Evolutionary conservation across 2,329 filamentous ascomycete species (phyloP).

Genomic region (Scopulariopsis brevicaulis): DNA sequence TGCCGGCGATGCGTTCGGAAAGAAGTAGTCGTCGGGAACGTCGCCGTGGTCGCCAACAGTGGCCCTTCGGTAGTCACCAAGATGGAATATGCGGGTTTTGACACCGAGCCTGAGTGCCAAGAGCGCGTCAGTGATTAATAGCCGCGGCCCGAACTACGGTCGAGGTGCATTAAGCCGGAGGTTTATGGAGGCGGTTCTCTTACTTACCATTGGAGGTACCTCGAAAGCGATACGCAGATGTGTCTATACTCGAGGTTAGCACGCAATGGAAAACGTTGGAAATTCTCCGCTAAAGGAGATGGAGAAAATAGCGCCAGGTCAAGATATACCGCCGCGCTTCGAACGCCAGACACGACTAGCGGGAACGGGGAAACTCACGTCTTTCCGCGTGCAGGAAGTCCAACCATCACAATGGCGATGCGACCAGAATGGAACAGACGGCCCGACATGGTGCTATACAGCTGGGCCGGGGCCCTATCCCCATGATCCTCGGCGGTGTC

Average conservation of each 20-base stretch:
- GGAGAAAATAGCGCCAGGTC: background rate
- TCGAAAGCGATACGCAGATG: constrained; percentile 87
- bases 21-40: constrained; percentile 96
- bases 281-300: background rate
- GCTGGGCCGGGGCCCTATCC: constrained; percentile 83
- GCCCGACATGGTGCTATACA: constrained; percentile 97
- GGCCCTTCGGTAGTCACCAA: constrained; percentile 90
- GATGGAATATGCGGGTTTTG: constrained; percentile 94
- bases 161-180: background rate
- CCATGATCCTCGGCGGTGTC: constrained; percentile 66
- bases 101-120: constrained; percentile 63
- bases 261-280: background rate
- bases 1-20: constrained; percentile 81
- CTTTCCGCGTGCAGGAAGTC: constrained; percentile 88
- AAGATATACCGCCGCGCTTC: background rate
- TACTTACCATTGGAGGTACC: constrained; percentile 74
- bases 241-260: constrained; percentile 41
- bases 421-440: constrained; percentile 93
- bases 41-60: constrained; percentile 75
- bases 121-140: background rate
- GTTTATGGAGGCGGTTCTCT: constrained; percentile 12
- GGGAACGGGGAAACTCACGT: constrained; percentile 45
- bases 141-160: background rate
- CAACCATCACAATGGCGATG: constrained; percentile 95
- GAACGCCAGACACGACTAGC: background rate